Conservation (phyloP, 2,329 filamentous ascomycete genomes). For the Xylaria polymorpha region DNA sequence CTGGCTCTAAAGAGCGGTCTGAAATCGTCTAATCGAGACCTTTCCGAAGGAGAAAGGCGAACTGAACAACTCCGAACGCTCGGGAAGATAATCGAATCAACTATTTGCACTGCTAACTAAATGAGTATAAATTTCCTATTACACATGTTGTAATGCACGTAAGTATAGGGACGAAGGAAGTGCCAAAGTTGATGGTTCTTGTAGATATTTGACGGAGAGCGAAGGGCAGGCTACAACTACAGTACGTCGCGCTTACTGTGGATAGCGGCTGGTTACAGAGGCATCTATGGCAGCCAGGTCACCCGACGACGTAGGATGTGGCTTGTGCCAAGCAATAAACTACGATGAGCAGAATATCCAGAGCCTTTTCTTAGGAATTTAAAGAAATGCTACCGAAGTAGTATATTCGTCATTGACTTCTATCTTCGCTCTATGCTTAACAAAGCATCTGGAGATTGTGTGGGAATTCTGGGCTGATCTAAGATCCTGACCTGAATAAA, state of each 20-base stretch:
- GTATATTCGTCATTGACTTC: too few relatives aligned
- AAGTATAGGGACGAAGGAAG: too few relatives aligned
- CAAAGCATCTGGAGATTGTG: background rate
- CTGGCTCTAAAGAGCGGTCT: constrained; percentile 27
- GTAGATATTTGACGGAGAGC: too few relatives aligned
- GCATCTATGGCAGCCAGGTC: too few relatives aligned
- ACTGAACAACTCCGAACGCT: constrained; percentile 13
- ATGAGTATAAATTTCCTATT: background rate
- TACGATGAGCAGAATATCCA: background rate
- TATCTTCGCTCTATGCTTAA: too few relatives aligned
- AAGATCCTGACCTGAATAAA: too few relatives aligned
- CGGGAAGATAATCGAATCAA: constrained; percentile 23
- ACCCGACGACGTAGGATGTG: background rate
- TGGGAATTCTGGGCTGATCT: too few relatives aligned
- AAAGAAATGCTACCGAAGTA: background rate
- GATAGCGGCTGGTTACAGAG: too few relatives aligned
- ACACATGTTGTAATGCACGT: background rate
- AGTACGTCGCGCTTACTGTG: too few relatives aligned
- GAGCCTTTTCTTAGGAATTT: background rate
- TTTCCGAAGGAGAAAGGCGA: constrained; percentile 19
- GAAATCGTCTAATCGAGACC: constrained; percentile 23
- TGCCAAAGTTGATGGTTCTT: too few relatives aligned
- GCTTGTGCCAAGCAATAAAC: background rate
- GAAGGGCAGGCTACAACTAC: too few relatives aligned
- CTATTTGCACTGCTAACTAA: background rate